These are phyloP conservation scores for Claviceps sp. DNA, from an alignment of 2,329 filamentous ascomycete species.

Conservation along the genomic window DNA sequence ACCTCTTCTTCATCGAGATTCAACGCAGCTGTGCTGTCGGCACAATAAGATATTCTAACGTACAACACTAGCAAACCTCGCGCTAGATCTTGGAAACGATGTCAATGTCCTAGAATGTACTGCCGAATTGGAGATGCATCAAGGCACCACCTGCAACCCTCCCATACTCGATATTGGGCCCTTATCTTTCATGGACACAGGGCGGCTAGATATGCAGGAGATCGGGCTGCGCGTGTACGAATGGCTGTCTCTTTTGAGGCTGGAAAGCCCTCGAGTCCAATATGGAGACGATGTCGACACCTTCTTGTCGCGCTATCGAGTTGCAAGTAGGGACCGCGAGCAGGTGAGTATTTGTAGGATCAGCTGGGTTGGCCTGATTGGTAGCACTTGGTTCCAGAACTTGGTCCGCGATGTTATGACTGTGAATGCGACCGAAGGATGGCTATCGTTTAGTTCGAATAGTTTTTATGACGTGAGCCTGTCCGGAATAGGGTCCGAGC, in stretches of 20 bases:
- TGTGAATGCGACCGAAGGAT: slow-evolving; percentile 29
- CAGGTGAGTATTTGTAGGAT: slow-evolving; percentile 29
- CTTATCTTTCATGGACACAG: slow-evolving; percentile 19
- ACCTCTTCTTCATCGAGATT: background rate
- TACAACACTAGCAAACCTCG: background rate
- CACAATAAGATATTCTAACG: background rate
- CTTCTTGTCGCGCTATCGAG: slow-evolving; percentile 53
- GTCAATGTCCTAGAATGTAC: slow-evolving; percentile 17
- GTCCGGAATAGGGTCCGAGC: slow-evolving; percentile 32
- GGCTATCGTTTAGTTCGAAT: slow-evolving; percentile 42
- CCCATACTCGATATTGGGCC: slow-evolving; percentile 14
- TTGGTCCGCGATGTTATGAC: slow-evolving; percentile 32
- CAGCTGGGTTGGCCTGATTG: slow-evolving; percentile 46
- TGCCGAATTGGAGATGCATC: slow-evolving; percentile 12
- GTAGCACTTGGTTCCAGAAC: slow-evolving; percentile 37
- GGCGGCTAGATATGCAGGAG: slow-evolving; percentile 44
- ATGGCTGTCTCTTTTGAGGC: slow-evolving; percentile 56
- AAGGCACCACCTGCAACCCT: slow-evolving; percentile 10
- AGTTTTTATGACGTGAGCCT: slow-evolving; percentile 33
- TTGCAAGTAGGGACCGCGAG: slow-evolving; percentile 16
- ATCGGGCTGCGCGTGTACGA: slow-evolving; percentile 53
- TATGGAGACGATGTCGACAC: slow-evolving; percentile 47
- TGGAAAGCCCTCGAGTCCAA: slow-evolving; percentile 50
- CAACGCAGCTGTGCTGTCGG: background rate
- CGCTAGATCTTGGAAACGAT: background rate